Conservation (phyloP, 1,139 yeast species). For the Suhomyces taliae region DNA sequence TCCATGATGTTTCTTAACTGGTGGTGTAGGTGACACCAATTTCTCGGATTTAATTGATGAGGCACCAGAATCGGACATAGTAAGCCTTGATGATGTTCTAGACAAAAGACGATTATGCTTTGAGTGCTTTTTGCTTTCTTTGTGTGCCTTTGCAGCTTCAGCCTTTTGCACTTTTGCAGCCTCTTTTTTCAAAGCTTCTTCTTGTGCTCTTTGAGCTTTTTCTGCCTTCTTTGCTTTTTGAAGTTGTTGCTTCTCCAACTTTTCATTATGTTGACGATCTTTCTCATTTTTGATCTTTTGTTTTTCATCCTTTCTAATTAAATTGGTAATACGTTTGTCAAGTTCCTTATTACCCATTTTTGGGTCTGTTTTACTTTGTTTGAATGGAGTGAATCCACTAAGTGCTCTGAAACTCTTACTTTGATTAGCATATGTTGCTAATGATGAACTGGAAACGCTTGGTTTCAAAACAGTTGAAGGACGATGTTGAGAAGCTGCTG, state of each 20-base stretch:
- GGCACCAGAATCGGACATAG: slow-evolving; percentile 13
- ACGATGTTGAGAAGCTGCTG: slow-evolving; percentile 1
- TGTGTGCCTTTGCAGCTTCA: neutral
- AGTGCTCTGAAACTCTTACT: slow-evolving; percentile 25
- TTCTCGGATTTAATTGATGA: slow-evolving; percentile 5
- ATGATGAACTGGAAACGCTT: slow-evolving; percentile 9
- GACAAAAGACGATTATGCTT: neutral
- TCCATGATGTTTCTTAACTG: slow-evolving; percentile 24
- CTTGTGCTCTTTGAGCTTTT: slow-evolving; percentile 3
- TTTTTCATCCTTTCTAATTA: slow-evolving; percentile 33
- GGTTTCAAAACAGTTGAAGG: slow-evolving; percentile 6
- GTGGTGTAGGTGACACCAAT: slow-evolving; percentile 4
- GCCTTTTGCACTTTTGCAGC: neutral
- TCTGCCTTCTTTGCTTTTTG: slow-evolving; percentile 10
- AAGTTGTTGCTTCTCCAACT: slow-evolving; percentile 16
- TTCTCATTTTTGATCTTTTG: slow-evolving; percentile 22
- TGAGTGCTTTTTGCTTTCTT: neutral
- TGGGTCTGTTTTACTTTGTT: slow-evolving; percentile 22
- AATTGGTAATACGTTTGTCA: slow-evolving; percentile 32
- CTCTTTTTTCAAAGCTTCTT: slow-evolving; percentile 2
- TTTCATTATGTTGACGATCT: slow-evolving; percentile 19
- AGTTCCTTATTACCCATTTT: slow-evolving; percentile 27
- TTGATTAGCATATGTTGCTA: slow-evolving; percentile 2
- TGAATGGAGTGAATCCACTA: slow-evolving; percentile 31
- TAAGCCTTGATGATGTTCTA: slow-evolving; percentile 12